Base-by-base conservation (phyloP, 305 asterid species). In the Andrographis paniculata region DNA sequence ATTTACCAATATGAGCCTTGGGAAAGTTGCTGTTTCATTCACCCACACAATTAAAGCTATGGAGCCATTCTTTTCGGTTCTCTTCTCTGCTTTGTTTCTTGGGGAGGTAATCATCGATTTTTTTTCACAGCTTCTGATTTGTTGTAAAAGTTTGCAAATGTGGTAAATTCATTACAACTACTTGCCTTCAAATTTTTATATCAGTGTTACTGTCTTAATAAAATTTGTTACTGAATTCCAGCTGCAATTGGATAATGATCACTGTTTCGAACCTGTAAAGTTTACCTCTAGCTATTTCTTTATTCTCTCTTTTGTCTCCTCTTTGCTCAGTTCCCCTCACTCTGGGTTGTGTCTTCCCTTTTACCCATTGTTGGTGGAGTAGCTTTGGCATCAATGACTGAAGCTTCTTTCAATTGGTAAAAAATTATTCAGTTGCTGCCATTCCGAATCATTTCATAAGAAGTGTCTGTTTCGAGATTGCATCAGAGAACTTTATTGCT, bases 11-110 rank as follows among this genome's bases (percentile, higher is more conserved):
- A 78, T 91, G 94, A 91, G 99, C 73, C 94, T 91, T 22, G 99
- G 99, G 60, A 86, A 86, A 77, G 95, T 91, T 71, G 79, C 96
- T 24, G 95, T 91, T 58, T 91, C 99, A 6, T 91, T 91, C 76
- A 91, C 99, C 46, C 96, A 91, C 71, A 91, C 99, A 6, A 83
- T 91, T 58, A 86, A 91, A 69, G 95, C 96, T 48, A 83, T 80
- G 99, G 96, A 91, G 75, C 99, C 99, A 20, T 91, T 91, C 78
- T 91, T 91, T 77, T 91, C 96, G 4, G 99, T 91, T 53, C 67
- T 87, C 31, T 87, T 91, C 46, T 91, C 99, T 52, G 94, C 96
- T 35, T 78, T 91, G 94, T 91, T 91, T 57, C 76, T 91, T 17
- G 93, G 95, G 48, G 96, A 91, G 95, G 96, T 91, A 65, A 50